Base-by-base conservation (phyloP, 148 eudicot genomes). In the Spergularia bocconei region DNA sequence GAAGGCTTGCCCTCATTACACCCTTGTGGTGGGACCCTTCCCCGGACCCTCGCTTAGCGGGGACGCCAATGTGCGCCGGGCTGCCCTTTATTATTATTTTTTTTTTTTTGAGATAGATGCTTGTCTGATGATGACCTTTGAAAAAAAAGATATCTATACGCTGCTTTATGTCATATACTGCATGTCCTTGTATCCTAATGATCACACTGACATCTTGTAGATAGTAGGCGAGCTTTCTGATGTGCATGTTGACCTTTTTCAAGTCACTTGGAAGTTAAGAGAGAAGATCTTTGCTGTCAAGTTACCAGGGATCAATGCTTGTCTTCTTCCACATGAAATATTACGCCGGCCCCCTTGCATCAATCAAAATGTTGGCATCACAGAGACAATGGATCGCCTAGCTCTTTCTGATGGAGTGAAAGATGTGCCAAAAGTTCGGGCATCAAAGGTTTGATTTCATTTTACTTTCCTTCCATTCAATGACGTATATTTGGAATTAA, bases 261-360 rank as follows among this genome's bases (percentile, higher is more conserved):
- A 75, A 75, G 56, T 75, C 64, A 75, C 71, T n/a, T 75, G 78
- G 78, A 55, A 33, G 19, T 47, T 67, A 25, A 75, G 78, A 50
- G 72, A 75, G 48, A 66, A 17, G 29, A 67, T 66, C 7, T 75
- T 75, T 39, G 12, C 78, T 10, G 23, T 13, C 38, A 54, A 39
- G 51, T 48, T 50, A 17, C n/a, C 15, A 56, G 44, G 4, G 39
- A 41, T 39, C 20, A 39, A 51, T 16, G 23, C 6, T 19, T 71
- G 64, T 75, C 53, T 39, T 66, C 78, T 75, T 56, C 78, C 78
- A 20, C 78, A 75, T 56, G 54, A 44, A 44, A 58, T 65, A 38
- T 66, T 38, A 56, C 55, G 63, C 21, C 53, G 71, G 20, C 72
- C 62, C 44, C 69, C 62, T 36, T 4, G 29, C 7, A 33, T 36